Evolutionary conservation across 495 filamentous ascomycete species (phyloP), one percentile per base, ranked within the genome.

Genomic region (Staphylotrichum longicolle): DNA sequence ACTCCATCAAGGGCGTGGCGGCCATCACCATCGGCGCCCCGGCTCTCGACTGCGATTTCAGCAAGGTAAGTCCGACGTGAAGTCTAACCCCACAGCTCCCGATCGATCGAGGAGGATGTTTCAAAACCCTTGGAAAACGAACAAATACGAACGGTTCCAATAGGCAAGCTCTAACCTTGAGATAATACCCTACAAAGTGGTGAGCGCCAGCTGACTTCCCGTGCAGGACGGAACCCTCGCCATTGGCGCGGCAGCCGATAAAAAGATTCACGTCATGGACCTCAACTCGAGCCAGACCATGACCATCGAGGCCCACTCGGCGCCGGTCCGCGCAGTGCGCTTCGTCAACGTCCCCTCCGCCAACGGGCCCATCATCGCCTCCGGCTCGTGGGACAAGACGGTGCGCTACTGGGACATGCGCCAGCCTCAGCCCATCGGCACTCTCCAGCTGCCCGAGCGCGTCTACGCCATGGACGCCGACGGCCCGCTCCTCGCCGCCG

Each of bases 391-490:
- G 91, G 91, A 96, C 76, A 91, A 90, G 74, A 92, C 86, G 4
- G 74, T 96, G 70, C 92, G 91, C 70, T 95, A 91, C 80, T 96
- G 91, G 91, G 91, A 96, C 72, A 70, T 93, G 33, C 84, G 90
- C 53, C 79, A 84, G 58, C 79, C 73, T 11, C 65, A 56, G 3
- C 83, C 91, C 10, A 84, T 88, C 52, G 89, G 82, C 6, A 77
- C 77, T 7, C 65, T 96, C 4, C 75, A 83, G 27, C 87, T 86
- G 63, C 86, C 88, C 61, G 91, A 97, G 65, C 86, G 92, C 53
- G 82, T 96, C 49, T 97, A 96, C 78, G 83, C 85, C 37, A 88
- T 97, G 83, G 91, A 96, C 72, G 86, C 90, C 15, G 83, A 86
- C 66, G 84, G 89, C 67, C 83, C 87, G 60, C 76, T 95, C 37